A percentile compares a stretch with the other conserved stretches of the same genome.
phyloP scores from a whole-genome alignment of 768 basidiomycete species.

The Crucibulum laeve region DNA sequence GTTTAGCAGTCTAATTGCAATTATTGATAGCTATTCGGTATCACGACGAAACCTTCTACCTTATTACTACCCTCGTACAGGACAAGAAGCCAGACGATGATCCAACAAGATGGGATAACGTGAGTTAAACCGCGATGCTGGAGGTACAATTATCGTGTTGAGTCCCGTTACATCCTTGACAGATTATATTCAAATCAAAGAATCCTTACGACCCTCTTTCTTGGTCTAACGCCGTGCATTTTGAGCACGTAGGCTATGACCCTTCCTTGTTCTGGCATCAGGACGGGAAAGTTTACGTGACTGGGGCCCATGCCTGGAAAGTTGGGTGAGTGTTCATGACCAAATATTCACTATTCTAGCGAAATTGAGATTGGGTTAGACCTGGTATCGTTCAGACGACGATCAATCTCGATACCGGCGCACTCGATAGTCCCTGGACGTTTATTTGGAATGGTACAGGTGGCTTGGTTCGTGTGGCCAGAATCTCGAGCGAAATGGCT shows the following conservation, averaged over 20 bases:
- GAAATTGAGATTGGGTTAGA: too few species aligned
- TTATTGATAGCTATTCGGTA: conserved; percentile 17
- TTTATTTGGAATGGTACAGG: conserved; percentile 20
- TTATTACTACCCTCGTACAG: conserved; percentile 20
- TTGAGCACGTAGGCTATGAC: conserved; percentile 27
- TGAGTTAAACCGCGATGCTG: conserved; percentile 4
- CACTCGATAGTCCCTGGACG: conserved; percentile 11
- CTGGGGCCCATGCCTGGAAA: conserved; percentile 19
- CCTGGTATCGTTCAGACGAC: conserved; percentile 18
- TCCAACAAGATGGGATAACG: conserved; percentile 19
- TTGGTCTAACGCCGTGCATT: conserved; percentile 27
- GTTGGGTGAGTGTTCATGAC: too few species aligned
- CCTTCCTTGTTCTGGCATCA: conserved; percentile 26
- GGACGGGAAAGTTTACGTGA: conserved; percentile 24
- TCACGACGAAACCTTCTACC: conserved; percentile 16
- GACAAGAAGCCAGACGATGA: conserved; percentile 15
- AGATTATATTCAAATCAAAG: conserved; percentile 16
- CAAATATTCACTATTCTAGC: too few species aligned
- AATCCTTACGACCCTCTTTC: conserved; percentile 14
- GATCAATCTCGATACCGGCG: conserved; percentile 17
- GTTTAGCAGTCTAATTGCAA: too few species aligned
- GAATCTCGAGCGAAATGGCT: too few species aligned
- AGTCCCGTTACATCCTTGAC: too few species aligned
- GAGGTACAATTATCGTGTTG: too few species aligned
- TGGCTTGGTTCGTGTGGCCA: conserved; percentile 8